Conservation (phyloP, 2,329 filamentous ascomycete species). For the Thelonectria blattea region DNA sequence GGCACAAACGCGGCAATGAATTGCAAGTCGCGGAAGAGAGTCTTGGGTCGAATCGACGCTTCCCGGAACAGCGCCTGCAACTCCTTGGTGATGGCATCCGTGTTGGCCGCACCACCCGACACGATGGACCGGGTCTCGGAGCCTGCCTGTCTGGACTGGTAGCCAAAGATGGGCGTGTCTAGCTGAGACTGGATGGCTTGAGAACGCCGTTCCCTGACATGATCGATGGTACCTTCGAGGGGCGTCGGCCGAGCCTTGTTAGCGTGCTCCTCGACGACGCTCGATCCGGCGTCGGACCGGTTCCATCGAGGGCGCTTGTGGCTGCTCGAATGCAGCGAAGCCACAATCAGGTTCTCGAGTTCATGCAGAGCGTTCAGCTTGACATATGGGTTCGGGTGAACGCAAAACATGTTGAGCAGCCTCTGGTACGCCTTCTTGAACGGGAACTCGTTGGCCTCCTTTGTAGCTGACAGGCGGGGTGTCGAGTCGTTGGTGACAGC, state of each 20-base stretch:
- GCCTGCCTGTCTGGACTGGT: slow-evolving; percentile 49
- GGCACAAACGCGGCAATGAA: slow-evolving; percentile 73
- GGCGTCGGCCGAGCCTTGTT: slow-evolving; percentile 49
- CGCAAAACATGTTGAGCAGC: slow-evolving; percentile 84
- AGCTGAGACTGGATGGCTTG: slow-evolving; percentile 50
- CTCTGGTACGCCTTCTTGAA: slow-evolving; percentile 81
- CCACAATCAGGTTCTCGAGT: slow-evolving; percentile 80
- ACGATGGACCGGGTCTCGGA: slow-evolving; percentile 56
- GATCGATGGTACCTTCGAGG: slow-evolving; percentile 72
- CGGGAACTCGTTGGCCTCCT: slow-evolving; percentile 66
- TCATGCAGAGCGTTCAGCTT: slow-evolving; percentile 87
- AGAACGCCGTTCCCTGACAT: slow-evolving; percentile 70
- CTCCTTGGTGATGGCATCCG: slow-evolving; percentile 69
- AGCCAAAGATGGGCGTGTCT: slow-evolving; percentile 41
- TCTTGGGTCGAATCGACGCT: slow-evolving; percentile 74
- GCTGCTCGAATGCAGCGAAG: slow-evolving; percentile 61
- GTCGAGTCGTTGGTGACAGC: slow-evolving; percentile 39
- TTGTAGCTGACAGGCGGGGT: slow-evolving; percentile 30
- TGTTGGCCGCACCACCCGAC: slow-evolving; percentile 58
- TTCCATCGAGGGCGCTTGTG: slow-evolving; percentile 46
- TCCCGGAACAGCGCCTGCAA: slow-evolving; percentile 72
- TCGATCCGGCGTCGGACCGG: slow-evolving; percentile 46
- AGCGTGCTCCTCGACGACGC: slow-evolving; percentile 42
- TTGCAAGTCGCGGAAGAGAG: slow-evolving; percentile 81
- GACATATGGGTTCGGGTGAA: slow-evolving; percentile 83